Percentiles rank a stretch among this genome's conserved stretches.
Conservation (phyloP, 1,284 basidiomycete genomes). For the Rhodotorula sp. region DNA sequence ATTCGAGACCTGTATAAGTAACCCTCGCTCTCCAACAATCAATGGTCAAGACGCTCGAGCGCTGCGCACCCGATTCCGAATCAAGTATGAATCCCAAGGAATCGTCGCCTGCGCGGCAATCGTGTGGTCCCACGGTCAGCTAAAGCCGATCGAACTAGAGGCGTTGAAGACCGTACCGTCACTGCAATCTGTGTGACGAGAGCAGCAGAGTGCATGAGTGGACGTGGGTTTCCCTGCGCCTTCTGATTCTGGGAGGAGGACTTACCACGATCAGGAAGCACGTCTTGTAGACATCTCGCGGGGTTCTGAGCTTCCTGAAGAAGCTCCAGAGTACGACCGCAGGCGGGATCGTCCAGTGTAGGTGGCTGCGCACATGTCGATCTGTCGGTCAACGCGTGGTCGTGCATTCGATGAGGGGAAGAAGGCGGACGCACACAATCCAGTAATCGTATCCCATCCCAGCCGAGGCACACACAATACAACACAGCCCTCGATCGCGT, state of each 20-base stretch:
- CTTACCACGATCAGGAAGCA: slow-evolving; percentile 25
- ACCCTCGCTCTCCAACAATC: background rate
- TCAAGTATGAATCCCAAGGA: slow-evolving; percentile 47
- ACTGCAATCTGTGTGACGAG: slow-evolving; percentile 23
- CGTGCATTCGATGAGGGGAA: background rate
- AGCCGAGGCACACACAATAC: background rate
- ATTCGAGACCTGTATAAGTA: background rate
- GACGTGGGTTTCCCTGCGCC: background rate
- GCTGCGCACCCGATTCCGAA: slow-evolving; percentile 31
- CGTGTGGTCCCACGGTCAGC: background rate
- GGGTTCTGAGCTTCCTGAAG: slow-evolving; percentile 27
- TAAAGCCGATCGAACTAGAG: too few species aligned
- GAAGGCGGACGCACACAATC: slow-evolving; percentile 16
- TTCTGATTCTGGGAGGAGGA: too few species aligned
- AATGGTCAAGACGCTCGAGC: background rate
- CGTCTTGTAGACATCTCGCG: slow-evolving; percentile 34
- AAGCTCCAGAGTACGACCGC: slow-evolving; percentile 26
- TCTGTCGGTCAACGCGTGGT: background rate
- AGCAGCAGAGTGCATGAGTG: too few species aligned
- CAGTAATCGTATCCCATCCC: slow-evolving; percentile 27
- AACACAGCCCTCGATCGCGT: background rate
- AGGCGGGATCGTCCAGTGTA: slow-evolving; percentile 36
- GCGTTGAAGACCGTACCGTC: slow-evolving; percentile 1
- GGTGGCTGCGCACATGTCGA: slow-evolving; percentile 18
- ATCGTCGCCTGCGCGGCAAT: slow-evolving; percentile 33